Evolutionary conservation across 352 stramenopile genomes (phyloP).

Genomic region (Phytopythium delawarense): DNA sequence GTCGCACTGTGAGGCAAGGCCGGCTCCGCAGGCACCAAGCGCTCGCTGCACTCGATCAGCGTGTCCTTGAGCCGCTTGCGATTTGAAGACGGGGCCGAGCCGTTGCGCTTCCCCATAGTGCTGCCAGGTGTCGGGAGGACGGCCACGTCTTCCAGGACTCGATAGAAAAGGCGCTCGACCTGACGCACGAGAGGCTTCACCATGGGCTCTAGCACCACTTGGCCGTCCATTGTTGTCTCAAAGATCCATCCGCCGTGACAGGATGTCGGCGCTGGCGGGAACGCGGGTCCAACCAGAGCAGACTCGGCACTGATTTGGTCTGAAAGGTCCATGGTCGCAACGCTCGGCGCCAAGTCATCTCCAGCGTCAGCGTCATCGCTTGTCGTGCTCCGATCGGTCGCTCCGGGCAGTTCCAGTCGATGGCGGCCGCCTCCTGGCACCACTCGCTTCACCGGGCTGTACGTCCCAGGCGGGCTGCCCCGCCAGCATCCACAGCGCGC

Average conservation of each 20-base stretch:
- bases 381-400: not conserved
- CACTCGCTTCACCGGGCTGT: conserved; percentile 6
- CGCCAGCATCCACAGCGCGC: conserved; percentile 47
- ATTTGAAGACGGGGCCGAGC: conserved; percentile 1
- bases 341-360: not conserved
- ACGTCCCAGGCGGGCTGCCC: conserved; percentile 3
- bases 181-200: conserved; percentile 50
- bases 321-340: not conserved
- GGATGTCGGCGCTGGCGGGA: conserved; percentile 21
- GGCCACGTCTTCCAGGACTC: conserved; percentile 60
- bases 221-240: conserved; percentile 82
- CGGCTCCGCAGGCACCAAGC: conserved; percentile 39
- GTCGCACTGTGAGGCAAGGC: not conserved
- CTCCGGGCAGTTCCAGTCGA: not conserved
- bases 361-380: not conserved
- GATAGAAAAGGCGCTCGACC: conserved; percentile 78
- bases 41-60: conserved; percentile 76
- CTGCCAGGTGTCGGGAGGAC: conserved; percentile 54
- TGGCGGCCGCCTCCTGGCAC: not conserved
- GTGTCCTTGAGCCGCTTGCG: conserved; percentile 65
- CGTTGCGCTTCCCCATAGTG: conserved; percentile 9
- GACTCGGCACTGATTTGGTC: conserved; percentile 5
- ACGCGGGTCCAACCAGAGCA: conserved; percentile 9
- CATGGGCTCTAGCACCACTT: conserved; percentile 72
- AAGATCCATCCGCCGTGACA: conserved; percentile 83